Percentiles rank a stretch among this genome's conserved stretches.
Conservation (phyloP, 768 basidiomycete species). For the Suillus hirtellus region DNA sequence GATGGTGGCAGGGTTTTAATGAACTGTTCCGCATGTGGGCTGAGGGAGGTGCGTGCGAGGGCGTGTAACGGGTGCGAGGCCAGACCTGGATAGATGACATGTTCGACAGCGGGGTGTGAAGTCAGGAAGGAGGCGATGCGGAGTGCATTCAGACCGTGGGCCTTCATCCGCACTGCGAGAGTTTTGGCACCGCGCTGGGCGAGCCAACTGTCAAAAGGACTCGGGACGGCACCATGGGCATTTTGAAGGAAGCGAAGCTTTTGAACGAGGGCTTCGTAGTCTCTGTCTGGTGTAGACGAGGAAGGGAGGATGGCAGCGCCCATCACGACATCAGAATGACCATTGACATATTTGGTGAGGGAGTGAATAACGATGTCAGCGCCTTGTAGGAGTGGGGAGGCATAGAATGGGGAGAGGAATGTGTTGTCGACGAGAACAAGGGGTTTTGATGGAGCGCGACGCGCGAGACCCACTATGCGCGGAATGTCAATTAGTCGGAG, state of each 20-base stretch:
- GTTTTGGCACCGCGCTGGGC: conserved; percentile 92
- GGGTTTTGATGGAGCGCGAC: conserved; percentile 61
- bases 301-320: conserved; percentile 76
- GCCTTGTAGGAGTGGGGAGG: conserved; percentile 79
- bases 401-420: conserved; percentile 90
- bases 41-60: conserved; percentile 61
- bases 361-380: conserved; percentile 87
- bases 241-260: conserved; percentile 88
- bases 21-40: conserved; percentile 70
- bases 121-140: conserved; percentile 65
- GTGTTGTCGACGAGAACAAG: conserved; percentile 93
- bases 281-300: conserved; percentile 12
- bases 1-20: conserved; percentile 43
- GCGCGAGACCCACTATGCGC: conserved; percentile 65
- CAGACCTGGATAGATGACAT: conserved; percentile 87
- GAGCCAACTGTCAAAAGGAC: conserved; percentile 87
- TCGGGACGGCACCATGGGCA: conserved; percentile 81
- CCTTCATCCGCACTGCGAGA: conserved; percentile 82
- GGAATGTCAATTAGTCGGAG: conserved; percentile 83
- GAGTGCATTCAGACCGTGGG: conserved; percentile 84
- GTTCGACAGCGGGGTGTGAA: conserved; percentile 59
- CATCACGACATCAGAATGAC: conserved; percentile 93
- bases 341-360: conserved; percentile 90
- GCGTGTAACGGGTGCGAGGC: conserved; percentile 63
- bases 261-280: conserved; percentile 46